Evolutionary conservation across 2,329 filamentous ascomycete species (phyloP).

Genomic region (Ophiostoma piceae): DNA sequence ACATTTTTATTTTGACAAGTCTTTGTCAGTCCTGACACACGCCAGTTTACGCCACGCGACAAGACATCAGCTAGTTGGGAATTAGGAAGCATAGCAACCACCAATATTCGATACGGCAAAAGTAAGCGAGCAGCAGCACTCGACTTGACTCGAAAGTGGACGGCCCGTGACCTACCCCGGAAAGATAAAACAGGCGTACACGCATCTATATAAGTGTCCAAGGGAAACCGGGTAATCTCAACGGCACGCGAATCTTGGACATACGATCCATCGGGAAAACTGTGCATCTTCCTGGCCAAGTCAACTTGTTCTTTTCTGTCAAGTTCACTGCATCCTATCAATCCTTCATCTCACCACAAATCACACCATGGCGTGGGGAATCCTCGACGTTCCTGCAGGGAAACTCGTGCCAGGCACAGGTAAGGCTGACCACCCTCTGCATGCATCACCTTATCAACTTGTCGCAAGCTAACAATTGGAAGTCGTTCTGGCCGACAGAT

Average conservation of each 20-base stretch:
- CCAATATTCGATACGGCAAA: not conserved
- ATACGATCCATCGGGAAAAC: not conserved
- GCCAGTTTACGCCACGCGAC: not conserved
- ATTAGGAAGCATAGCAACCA: not conserved
- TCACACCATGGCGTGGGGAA: constrained; percentile 42
- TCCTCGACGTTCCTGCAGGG: constrained; percentile 42
- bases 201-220: not conserved
- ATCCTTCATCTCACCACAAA: not conserved
- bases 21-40: constrained; percentile 6
- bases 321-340: not conserved
- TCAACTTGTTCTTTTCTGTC: not conserved
- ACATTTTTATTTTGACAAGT: not conserved
- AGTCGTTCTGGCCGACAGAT: constrained; percentile 45
- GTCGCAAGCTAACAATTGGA: not conserved
- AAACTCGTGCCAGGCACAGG: constrained; percentile 46
- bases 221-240: not conserved
- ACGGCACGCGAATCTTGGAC: not conserved
- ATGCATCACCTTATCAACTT: not conserved
- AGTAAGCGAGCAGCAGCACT: not conserved
- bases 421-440: constrained; percentile 28
- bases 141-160: not conserved
- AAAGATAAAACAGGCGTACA: not conserved
- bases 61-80: not conserved
- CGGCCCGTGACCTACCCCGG: not conserved
- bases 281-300: not conserved